phyloP scores from a whole-genome alignment of 2,329 filamentous ascomycete genomes.

The Arthrobotrys entomopaga region DNA sequence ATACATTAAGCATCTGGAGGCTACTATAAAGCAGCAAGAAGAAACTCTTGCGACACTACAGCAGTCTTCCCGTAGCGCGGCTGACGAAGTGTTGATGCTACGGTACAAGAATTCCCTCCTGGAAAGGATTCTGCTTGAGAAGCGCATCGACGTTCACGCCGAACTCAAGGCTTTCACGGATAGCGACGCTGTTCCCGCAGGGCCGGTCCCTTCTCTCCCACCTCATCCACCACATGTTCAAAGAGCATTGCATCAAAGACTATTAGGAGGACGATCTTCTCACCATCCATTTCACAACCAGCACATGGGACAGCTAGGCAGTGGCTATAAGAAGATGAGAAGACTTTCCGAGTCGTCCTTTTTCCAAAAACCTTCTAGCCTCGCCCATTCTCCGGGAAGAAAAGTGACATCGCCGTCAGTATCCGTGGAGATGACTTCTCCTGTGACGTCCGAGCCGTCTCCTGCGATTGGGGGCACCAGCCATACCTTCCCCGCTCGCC shows the following conservation, averaged over 20 bases:
- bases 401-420: slow-evolving; percentile 43
- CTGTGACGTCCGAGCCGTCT: slow-evolving; percentile 50
- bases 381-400: slow-evolving; percentile 36
- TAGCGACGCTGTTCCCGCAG: slow-evolving; percentile 71
- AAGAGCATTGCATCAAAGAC: slow-evolving; percentile 46
- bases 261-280: slow-evolving; percentile 40
- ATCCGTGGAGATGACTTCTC: slow-evolving; percentile 50
- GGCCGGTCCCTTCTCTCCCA: slow-evolving; percentile 62
- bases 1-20: slow-evolving; percentile 99
- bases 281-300: slow-evolving; percentile 51
- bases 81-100: slow-evolving; percentile 97
- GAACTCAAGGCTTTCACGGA: slow-evolving; percentile 93
- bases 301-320: slow-evolving; percentile 38
- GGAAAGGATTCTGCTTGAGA: slow-evolving; percentile 94
- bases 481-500: slow-evolving; percentile 48
- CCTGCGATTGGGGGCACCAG: slow-evolving; percentile 37
- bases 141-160: slow-evolving; percentile 97
- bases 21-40: slow-evolving; percentile 96
- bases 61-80: slow-evolving; percentile 90
- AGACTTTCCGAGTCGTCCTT: slow-evolving; percentile 53
- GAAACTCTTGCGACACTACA: slow-evolving; percentile 91
- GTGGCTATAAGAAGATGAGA: slow-evolving; percentile 48
- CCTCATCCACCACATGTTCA: slow-evolving; percentile 60
- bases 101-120: slow-evolving; percentile 98
- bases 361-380: slow-evolving; percentile 46